Conservation (phyloP, 139 green algal species). For the Pleodorina starrii region DNA sequence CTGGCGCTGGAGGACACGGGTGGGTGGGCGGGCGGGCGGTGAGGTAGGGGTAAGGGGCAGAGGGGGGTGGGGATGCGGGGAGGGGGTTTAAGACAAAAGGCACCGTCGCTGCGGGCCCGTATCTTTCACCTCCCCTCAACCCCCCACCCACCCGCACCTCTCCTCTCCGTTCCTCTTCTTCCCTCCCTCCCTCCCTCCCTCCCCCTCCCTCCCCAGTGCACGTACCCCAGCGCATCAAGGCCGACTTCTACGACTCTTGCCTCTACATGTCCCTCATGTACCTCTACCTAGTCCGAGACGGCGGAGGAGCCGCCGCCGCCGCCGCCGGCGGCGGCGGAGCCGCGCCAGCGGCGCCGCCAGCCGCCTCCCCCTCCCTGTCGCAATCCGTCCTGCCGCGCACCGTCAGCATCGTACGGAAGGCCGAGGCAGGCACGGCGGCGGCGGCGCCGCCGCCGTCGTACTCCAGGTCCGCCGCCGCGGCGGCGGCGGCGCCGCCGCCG, state of each 20-base stretch:
- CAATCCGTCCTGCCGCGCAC: neutral
- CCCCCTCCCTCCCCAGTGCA: conserved; percentile 12
- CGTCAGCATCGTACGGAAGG: neutral
- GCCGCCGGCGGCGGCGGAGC: neutral
- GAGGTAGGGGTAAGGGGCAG: too few relatives aligned
- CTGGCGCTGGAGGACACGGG: conserved; percentile 50
- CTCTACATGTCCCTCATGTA: conserved; percentile 50
- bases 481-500: neutral
- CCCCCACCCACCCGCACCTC: neutral
- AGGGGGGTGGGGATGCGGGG: neutral
- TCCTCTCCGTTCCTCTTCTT: neutral
- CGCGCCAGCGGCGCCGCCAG: too few relatives aligned
- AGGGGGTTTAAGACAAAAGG: neutral
- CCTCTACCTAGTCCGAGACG: conserved; percentile 20
- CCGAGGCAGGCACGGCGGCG: neutral
- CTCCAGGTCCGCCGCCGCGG: neutral
- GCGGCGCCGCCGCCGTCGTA: neutral
- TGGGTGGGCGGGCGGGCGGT: neutral
- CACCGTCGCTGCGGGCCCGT: too few relatives aligned
- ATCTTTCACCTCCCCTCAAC: too few relatives aligned
- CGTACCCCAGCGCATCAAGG: conserved; percentile 50
- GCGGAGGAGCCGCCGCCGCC: neutral
- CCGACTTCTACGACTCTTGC: conserved; percentile 42
- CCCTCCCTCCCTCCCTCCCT: neutral
- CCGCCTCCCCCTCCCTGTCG: too few relatives aligned